These are phyloP conservation scores for Drosera capensis DNA, from an alignment of 148 eudicot species.

Conservation along the genomic window DNA sequence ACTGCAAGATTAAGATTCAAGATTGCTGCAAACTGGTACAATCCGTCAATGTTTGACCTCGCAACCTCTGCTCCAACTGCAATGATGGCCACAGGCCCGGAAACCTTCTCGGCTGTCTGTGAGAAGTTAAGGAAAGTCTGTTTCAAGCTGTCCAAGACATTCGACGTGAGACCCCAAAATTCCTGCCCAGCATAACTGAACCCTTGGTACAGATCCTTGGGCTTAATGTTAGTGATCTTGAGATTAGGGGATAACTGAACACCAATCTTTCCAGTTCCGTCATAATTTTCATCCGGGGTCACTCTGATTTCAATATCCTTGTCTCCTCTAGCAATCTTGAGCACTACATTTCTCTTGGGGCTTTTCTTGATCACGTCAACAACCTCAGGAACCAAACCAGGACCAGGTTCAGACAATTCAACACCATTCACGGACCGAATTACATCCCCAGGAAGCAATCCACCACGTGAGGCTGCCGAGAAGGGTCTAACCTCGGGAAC, in stretches of 20 bases:
- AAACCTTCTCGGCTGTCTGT: slow-evolving; percentile 70
- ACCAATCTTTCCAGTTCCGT: slow-evolving; percentile 86
- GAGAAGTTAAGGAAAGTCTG: slow-evolving; percentile 82
- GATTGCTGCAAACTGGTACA: slow-evolving; percentile 90
- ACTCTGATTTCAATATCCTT: slow-evolving; percentile 36
- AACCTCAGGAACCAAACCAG: slow-evolving; percentile 51
- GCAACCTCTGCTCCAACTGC: slow-evolving; percentile 99
- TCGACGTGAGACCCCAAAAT: slow-evolving; percentile 59
- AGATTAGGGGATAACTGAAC: slow-evolving; percentile 78
- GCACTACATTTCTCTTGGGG: slow-evolving; percentile 49
- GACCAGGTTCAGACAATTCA: slow-evolving; percentile 38
- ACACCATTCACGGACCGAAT: slow-evolving; percentile 52
- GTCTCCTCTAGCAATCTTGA: slow-evolving; percentile 40
- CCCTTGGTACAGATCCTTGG: slow-evolving; percentile 38
- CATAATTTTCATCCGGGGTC: slow-evolving; percentile 60
- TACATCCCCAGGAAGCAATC: slow-evolving; percentile 73
- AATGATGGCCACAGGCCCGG: slow-evolving; percentile 88
- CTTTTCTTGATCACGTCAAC: slow-evolving; percentile 58
- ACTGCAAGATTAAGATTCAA: slow-evolving; percentile 86
- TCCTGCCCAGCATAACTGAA: slow-evolving; percentile 52
- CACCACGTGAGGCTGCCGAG: slow-evolving; percentile 82
- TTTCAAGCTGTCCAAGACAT: slow-evolving; percentile 73
- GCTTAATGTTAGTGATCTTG: slow-evolving; percentile 35
- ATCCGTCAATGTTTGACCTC: slow-evolving; percentile 59
- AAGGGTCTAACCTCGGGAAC: slow-evolving; percentile 78